phyloP scores from a whole-genome alignment of 139 green algal genomes.

The Chlamydomonas sp. region DNA sequence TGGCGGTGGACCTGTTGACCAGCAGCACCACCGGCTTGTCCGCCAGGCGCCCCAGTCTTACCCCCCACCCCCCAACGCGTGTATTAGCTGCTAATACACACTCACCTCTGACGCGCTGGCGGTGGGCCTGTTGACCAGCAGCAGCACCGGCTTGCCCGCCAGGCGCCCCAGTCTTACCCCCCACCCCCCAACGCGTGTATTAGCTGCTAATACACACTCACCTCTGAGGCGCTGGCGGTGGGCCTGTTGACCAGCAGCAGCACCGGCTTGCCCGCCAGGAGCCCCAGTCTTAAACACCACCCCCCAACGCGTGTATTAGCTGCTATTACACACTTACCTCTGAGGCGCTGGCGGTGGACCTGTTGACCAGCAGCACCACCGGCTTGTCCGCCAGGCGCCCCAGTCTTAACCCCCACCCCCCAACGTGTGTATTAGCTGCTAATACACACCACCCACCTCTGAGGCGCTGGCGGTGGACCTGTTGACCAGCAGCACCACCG shows the following conservation, averaged over 20 bases:
- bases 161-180: not conserved
- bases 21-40: no score
- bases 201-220: slow-evolving; percentile 39
- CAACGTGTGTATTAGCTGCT: no score
- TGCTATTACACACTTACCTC: slow-evolving; percentile 58
- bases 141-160: no score
- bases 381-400: slow-evolving; percentile 53
- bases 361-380: slow-evolving; percentile 65
- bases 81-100: not conserved
- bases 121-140: no score
- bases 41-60: not conserved
- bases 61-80: not conserved
- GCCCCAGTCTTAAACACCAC: not conserved
- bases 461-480: slow-evolving; percentile 57
- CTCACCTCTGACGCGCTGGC: slow-evolving; percentile 67
- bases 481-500: slow-evolving; percentile 67
- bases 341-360: slow-evolving; percentile 57
- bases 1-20: slow-evolving; percentile 6
- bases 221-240: slow-evolving; percentile 58
- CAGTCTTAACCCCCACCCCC: no score
- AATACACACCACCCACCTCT: slow-evolving; percentile 58
- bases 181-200: not conserved
- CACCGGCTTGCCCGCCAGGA: not conserved
- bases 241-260: no score
- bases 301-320: no score